Conservation (phyloP, 345 rosid genomes). For the Dovyalis caffra region DNA sequence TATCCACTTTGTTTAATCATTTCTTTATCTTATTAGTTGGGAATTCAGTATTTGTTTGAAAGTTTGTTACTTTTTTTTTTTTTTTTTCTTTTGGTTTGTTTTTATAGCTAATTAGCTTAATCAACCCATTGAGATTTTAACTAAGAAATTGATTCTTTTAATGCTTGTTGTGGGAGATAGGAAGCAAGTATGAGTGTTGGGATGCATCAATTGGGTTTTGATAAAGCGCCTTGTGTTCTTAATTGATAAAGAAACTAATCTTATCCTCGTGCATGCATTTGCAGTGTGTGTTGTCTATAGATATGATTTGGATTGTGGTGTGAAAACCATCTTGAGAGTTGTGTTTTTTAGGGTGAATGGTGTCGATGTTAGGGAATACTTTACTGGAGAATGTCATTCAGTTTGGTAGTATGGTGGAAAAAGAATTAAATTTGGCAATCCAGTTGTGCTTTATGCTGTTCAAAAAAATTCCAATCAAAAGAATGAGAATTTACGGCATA, state of each 20-base stretch:
- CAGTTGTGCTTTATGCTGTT: neutral
- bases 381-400: neutral
- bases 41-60: neutral
- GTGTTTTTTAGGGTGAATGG: neutral
- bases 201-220: neutral
- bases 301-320: neutral
- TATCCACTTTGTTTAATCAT: conserved; percentile 6
- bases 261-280: neutral
- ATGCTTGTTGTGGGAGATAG: neutral
- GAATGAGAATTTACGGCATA: neutral
- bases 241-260: neutral
- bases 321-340: neutral
- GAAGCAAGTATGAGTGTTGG: neutral
- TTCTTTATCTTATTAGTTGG: neutral
- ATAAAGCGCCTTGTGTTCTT: neutral
- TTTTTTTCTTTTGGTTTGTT: neutral
- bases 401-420: neutral
- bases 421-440: neutral
- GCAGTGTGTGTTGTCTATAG: neutral
- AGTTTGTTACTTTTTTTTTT: neutral
- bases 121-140: too few relatives aligned
- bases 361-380: neutral
- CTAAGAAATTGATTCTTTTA: neutral
- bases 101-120: neutral
- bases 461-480: neutral